Evolutionary conservation across 495 filamentous ascomycete species (phyloP).

Genomic region (Paragyromitra xinjiangensis): DNA sequence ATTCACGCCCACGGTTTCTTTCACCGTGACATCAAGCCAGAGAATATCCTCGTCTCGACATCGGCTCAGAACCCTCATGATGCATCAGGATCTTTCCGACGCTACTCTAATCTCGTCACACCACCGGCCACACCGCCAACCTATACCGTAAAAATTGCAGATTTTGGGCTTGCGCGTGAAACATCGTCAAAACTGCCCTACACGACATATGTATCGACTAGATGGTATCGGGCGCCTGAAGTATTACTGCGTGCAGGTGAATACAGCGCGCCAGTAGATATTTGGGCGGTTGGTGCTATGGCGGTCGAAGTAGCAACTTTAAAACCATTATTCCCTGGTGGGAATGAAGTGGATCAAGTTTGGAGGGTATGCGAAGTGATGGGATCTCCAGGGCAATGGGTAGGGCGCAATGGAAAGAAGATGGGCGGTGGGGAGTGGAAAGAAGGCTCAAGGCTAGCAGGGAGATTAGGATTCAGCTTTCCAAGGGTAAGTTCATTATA

Average conservation of each 20-base stretch:
- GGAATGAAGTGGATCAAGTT: conserved; percentile 98
- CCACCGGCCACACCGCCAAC: conserved; percentile 91
- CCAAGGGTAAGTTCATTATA: conserved; percentile 71
- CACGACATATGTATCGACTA: conserved; percentile 97
- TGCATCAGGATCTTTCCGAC: conserved; percentile 77
- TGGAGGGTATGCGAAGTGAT: conserved; percentile 99
- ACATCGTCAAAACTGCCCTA: conserved; percentile 95
- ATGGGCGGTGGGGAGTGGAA: conserved; percentile 98
- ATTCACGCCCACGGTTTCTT: conserved; percentile 98
- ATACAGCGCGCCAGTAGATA: conserved; percentile 97
- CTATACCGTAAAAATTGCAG: conserved; percentile 98
- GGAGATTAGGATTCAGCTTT: conserved; percentile 97
- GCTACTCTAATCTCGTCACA: conserved; percentile 92
- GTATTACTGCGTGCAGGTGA: conserved; percentile 93
- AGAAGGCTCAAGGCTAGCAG: conserved; percentile 88
- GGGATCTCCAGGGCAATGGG: conserved; percentile 98
- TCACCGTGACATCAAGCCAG: conserved; percentile 98
- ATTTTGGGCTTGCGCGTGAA: conserved; percentile 97
- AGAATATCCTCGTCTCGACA: conserved; percentile 97
- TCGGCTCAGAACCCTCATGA: conserved; percentile 79
- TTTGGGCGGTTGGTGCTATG: conserved; percentile 99
- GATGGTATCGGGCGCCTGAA: conserved; percentile 98
- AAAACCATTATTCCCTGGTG: conserved; percentile 96
- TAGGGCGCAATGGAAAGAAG: conserved; percentile 83
- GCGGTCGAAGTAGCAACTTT: conserved; percentile 97